Conservation (phyloP, 2,329 filamentous ascomycete genomes). For the Allantophomopsis lycopodina region DNA sequence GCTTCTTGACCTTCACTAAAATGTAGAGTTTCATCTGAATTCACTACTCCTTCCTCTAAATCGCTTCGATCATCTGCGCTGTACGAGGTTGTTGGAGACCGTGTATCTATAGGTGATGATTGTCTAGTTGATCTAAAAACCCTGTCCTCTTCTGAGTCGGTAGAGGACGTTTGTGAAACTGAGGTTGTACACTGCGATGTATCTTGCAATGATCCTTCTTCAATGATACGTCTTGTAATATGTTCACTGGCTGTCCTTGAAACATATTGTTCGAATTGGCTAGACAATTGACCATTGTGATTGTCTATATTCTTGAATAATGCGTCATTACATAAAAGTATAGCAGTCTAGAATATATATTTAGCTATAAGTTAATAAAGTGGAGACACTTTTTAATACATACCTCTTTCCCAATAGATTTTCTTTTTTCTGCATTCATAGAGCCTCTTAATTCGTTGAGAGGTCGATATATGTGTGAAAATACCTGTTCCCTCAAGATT, state of each 20-base stretch:
- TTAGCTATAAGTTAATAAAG: background rate
- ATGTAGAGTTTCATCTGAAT: too few relatives aligned
- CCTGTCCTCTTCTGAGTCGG: background rate
- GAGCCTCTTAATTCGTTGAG: background rate
- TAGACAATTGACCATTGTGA: slow-evolving; percentile 1
- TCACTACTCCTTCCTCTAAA: background rate
- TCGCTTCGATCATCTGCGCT: background rate
- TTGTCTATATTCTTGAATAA: background rate
- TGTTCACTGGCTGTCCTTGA: background rate
- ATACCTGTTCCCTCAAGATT: background rate
- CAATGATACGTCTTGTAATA: background rate
- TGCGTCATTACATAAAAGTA: background rate
- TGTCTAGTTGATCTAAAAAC: too few relatives aligned
- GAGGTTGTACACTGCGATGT: too few relatives aligned
- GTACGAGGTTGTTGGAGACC: background rate
- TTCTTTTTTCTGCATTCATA: background rate
- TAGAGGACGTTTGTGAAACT: background rate
- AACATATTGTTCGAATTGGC: background rate
- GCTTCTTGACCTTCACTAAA: too few relatives aligned
- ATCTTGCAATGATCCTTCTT: background rate
- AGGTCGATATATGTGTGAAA: background rate
- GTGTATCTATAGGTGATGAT: background rate
- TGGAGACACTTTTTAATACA: background rate
- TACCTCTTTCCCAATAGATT: background rate
- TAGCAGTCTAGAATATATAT: background rate